Base-by-base conservation (phyloP, 306 rosid species). In the Prunus salicina region DNA sequence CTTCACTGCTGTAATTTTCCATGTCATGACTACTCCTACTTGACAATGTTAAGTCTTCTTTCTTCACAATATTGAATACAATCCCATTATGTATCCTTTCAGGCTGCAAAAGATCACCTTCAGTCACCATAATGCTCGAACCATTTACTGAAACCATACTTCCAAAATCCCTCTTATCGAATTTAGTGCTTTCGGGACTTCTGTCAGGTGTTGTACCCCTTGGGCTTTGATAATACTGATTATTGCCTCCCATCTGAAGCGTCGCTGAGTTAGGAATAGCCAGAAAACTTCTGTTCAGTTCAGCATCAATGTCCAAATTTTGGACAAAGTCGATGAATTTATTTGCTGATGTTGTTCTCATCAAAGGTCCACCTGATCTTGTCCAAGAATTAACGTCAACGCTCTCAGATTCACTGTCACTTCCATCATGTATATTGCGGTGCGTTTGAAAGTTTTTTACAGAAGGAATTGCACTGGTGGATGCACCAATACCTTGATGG, bases 81-180 rank as follows among this genome's bases (percentile, higher is more conserved):
- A 92, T 88, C 58, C 99, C 97, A 16, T 92, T 92, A 41, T 78
- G 91, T 55, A 87, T 92, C 84, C 90, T 85, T 82, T 91, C 99
- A 8, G 99, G 90, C 85, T 92, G 98, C 87, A 96, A 85, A 76
- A 96, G 86, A 86, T 92, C 99, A 70, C 99, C 98, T 84, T 89
- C 97, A 41, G 80, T 80, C 79, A 96, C 82, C 76, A 80, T 51
- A 61, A 92, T 83, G 88, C 92, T 83, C 45, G 88, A 81, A 15
- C 89, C 84, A 52, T 82, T 87, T 64, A 20, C 25, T 22, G 88
- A 85, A 52, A 76, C 81, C 78, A 86, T 81, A 76, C 70, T 82
- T 67, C 87, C 80, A 13, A 76, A 70, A 72, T 89, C 96, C 80
- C 83, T 82, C 72, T 63, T 82, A 46, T 87, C 92, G 64, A 75